Evolutionary conservation across 202 grass and related monocot genomes (phyloP), one percentile per base, ranked within the genome.

Genomic region (Cymbopogon flexuosus): DNA sequence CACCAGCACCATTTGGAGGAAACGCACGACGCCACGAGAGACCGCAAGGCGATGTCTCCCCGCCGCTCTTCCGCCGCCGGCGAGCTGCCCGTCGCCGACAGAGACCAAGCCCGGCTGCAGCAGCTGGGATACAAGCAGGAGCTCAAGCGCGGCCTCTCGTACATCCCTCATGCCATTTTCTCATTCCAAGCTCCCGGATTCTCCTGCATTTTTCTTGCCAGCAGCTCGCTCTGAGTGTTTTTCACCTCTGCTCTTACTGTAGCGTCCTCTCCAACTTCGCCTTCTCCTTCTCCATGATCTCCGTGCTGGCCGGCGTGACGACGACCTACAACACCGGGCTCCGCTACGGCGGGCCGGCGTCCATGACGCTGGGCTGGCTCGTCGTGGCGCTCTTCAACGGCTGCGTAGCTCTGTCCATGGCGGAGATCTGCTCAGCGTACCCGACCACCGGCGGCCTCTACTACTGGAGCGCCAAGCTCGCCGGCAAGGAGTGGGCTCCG

Each of bases 281-380:
- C 14, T 64, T 64, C 29, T 64, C 61, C 22, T 64, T 64, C 61
- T 33, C 61, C 61, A 34, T 64, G 13, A 64, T 64, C 61, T 64
- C 61, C 29, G 61, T 64, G 13, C 5, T 64, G 5, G 31, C 23
- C 1, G 61, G 61, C 29, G 61, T 64, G 60, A 63, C 61, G 13
- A 64, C 29, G 2, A 64, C 61, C 10, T 64, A 64, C 29, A 64
- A 64, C 61, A 64, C 61, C 61, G 61, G 61, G 0, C 61, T 64
- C 27, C 61, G 61, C 61, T 64, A 64, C 61, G 61, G 61, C 13
- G 61, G 61, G 13, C 61, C 61, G 30, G 61, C 29, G 61, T 64
- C 61, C 61, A 64, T 64, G 61, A 64, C 61, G 61, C 61, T 64
- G 61, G 61, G 61, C 6, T 64, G 61, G 61, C 61, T 64, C 27